Percentiles rank a stretch among this genome's conserved stretches.
Conservation (phyloP, 805 yeast species). For the Lipomyces spencermartinsiae region DNA sequence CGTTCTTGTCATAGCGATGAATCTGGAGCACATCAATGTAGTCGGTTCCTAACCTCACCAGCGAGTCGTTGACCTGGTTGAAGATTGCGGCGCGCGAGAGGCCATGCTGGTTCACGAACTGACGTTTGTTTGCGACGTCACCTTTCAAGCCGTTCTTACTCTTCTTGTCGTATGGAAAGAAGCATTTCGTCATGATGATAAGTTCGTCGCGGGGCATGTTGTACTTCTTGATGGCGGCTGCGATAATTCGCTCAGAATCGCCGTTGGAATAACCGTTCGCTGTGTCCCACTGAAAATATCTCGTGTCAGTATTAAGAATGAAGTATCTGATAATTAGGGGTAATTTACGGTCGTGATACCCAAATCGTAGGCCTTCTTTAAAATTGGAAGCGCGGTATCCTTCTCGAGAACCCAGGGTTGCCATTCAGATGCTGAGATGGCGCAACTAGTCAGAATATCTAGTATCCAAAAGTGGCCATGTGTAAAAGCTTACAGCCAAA, state of each 20-base stretch:
- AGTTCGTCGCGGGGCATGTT: slow-evolving; percentile 60
- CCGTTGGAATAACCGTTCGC: slow-evolving; percentile 56
- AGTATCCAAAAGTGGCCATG: no score
- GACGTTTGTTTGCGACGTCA: slow-evolving; percentile 31
- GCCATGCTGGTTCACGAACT: slow-evolving; percentile 58
- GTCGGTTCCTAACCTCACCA: slow-evolving; percentile 55
- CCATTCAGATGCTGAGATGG: slow-evolving; percentile 20
- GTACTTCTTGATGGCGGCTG: slow-evolving; percentile 59
- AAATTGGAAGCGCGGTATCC: slow-evolving; percentile 30
- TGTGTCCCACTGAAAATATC: slow-evolving; percentile 52
- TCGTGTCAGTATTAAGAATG: slow-evolving; percentile 43
- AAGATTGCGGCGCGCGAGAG: slow-evolving; percentile 46
- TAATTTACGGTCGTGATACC: slow-evolving; percentile 48
- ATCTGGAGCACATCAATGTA: slow-evolving; percentile 62
- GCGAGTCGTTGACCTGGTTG: slow-evolving; percentile 48
- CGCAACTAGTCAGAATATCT: no score
- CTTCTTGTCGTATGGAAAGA: slow-evolving; percentile 12
- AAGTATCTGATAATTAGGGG: no score
- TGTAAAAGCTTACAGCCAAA: no score
- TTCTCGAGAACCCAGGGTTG: slow-evolving; percentile 26
- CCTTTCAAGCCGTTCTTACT: slow-evolving; percentile 14
- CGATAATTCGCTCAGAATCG: slow-evolving; percentile 51
- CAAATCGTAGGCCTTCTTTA: slow-evolving; percentile 42
- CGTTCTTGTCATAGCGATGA: slow-evolving; percentile 58
- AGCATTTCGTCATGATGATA: slow-evolving; percentile 59